Conservation (phyloP, 2,329 filamentous ascomycete genomes). For the Knufia petricola region DNA sequence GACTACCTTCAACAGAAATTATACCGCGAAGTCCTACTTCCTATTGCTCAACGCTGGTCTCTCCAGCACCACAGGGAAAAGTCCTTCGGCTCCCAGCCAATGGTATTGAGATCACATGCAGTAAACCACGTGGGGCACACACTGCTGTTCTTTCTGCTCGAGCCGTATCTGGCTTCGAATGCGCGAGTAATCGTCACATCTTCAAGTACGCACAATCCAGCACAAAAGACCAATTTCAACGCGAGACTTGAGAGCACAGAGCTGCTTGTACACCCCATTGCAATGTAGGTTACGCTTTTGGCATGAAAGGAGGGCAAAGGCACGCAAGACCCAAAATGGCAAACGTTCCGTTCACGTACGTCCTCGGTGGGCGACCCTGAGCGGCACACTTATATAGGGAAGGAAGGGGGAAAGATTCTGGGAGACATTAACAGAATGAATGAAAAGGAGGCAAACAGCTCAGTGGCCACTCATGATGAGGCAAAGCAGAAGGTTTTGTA, state of each 20-base stretch:
- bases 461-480: conserved; percentile 36
- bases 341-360: conserved; percentile 43
- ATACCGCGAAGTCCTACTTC: conserved; percentile 29
- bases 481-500: conserved; percentile 42
- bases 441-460: conserved; percentile 31
- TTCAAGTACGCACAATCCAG: conserved; percentile 42
- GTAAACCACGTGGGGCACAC: conserved; percentile 44
- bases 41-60: conserved; percentile 42
- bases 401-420: conserved; percentile 29
- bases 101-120: conserved; percentile 37
- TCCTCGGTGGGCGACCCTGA: conserved; percentile 32
- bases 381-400: conserved; percentile 11
- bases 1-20: conserved; percentile 33
- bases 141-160: conserved; percentile 41
- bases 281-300: conserved; percentile 14
- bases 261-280: conserved; percentile 36
- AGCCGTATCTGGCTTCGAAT: conserved; percentile 30
- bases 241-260: conserved; percentile 37
- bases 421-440: conserved; percentile 39
- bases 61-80: conserved; percentile 33
- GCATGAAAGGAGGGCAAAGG: conserved; percentile 28
- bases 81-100: conserved; percentile 30
- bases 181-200: conserved; percentile 39
- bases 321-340: conserved; percentile 40
- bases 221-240: conserved; percentile 34